These are phyloP conservation scores for Sanghuangporus weigelae DNA, from an alignment of 1,284 basidiomycete genomes.

Conservation along the genomic window DNA sequence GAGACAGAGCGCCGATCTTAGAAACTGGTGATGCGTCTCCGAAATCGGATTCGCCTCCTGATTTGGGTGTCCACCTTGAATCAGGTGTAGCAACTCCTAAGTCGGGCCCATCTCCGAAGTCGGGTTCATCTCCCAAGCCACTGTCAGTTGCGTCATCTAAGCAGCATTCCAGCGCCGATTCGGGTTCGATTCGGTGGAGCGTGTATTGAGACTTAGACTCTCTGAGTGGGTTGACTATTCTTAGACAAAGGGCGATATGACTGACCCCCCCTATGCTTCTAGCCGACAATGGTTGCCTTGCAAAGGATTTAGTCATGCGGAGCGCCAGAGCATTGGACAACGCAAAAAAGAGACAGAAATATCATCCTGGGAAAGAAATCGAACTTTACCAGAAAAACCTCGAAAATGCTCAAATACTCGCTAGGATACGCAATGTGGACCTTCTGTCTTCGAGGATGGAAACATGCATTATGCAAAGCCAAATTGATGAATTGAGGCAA, in stretches of 20 bases:
- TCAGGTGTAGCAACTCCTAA: background rate
- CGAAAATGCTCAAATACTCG: background rate
- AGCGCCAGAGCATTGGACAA: background rate
- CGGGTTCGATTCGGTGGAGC: too few relatives aligned
- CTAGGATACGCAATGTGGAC: background rate
- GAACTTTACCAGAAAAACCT: background rate
- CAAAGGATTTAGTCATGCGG: background rate
- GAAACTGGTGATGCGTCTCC: background rate
- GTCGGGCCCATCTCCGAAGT: background rate
- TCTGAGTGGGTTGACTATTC: background rate
- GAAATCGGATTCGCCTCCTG: background rate
- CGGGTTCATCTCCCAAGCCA: background rate
- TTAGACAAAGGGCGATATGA: background rate
- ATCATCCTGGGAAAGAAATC: background rate
- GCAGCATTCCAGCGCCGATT: background rate
- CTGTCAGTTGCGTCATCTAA: background rate
- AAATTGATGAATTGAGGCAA: background rate
- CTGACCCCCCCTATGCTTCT: background rate
- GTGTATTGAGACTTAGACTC: too few relatives aligned
- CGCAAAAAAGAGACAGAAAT: background rate
- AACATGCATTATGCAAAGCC: background rate
- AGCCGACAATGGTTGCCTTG: background rate
- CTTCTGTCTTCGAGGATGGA: background rate
- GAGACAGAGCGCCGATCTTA: background rate
- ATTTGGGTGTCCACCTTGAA: background rate